Evolutionary conservation across 306 rosid species (phyloP).

Genomic region (Carpinus fangiana): DNA sequence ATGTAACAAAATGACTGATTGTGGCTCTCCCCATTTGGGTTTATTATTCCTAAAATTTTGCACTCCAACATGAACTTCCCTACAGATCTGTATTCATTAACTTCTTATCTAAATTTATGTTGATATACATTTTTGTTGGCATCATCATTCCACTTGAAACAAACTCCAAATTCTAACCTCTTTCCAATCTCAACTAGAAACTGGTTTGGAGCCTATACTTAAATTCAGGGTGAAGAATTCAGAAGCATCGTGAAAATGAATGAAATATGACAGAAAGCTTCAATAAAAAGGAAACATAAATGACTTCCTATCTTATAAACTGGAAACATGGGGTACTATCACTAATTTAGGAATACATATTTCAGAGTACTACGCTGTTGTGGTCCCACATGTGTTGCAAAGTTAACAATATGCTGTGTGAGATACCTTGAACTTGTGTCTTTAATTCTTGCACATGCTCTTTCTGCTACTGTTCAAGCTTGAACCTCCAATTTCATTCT

Average conservation of each 20-base stretch:
- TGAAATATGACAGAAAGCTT: background rate
- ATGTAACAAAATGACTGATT: background rate
- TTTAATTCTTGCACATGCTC: background rate
- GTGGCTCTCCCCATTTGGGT: background rate
- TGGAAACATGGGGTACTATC: background rate
- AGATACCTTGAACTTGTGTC: background rate
- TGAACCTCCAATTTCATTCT: constrained; percentile 12
- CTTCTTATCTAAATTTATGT: background rate
- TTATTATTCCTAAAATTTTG: background rate
- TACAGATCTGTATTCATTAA: background rate
- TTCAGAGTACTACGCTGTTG: background rate
- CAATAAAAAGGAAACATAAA: background rate
- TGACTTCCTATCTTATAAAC: background rate
- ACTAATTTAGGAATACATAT: background rate
- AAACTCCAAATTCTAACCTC: background rate
- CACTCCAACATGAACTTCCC: background rate
- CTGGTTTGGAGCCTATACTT: background rate
- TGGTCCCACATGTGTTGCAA: background rate
- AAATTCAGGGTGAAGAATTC: background rate
- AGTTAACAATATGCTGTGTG: constrained; percentile 2
- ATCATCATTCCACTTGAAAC: constrained; percentile 1
- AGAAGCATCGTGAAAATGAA: background rate
- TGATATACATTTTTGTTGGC: background rate
- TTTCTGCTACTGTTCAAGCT: background rate
- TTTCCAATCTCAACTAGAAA: background rate